Percentiles rank a stretch among this genome's conserved stretches.
Evolutionary conservation across 441 rosid genomes (phyloP).

Genomic region (Flueggea neowawraea): DNA sequence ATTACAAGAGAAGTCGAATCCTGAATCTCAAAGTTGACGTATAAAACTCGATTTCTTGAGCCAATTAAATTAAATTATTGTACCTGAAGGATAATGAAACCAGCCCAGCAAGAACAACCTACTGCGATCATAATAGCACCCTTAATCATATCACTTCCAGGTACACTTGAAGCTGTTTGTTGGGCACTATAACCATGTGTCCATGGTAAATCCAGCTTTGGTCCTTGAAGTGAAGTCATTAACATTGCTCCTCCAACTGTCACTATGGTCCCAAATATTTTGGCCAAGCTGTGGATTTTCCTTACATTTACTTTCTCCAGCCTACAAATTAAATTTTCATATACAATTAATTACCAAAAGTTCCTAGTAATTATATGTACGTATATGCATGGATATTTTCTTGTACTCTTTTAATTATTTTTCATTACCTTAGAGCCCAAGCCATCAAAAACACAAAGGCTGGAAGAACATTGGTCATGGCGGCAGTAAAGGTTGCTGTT

Average conservation of each 20-base stretch:
- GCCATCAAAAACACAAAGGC: conserved; percentile 87
- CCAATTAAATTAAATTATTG: conserved; percentile 2
- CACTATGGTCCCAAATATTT: conserved; percentile 66
- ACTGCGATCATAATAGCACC: conserved; percentile 65
- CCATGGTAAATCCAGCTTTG: conserved; percentile 49
- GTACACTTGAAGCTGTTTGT: conserved; percentile 28
- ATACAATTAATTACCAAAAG: background rate
- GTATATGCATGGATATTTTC: background rate
- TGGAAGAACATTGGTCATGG: conserved; percentile 81
- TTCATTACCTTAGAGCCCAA: conserved; percentile 45
- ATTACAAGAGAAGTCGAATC: background rate
- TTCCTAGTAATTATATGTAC: background rate
- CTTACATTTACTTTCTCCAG: conserved; percentile 71
- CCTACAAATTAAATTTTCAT: conserved; percentile 23
- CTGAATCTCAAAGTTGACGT: background rate
- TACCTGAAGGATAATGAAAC: conserved; percentile 82
- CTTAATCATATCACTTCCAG: conserved; percentile 45
- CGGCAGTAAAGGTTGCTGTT: conserved; percentile 78
- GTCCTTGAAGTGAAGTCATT: conserved; percentile 78
- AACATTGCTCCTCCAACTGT: conserved; percentile 92
- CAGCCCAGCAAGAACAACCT: conserved; percentile 73
- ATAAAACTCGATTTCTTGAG: background rate
- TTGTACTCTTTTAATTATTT: no score
- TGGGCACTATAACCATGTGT: conserved; percentile 34
- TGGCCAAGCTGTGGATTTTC: conserved; percentile 56